Percentiles rank a stretch among this genome's conserved stretches.
Evolutionary conservation across 2,329 filamentous ascomycete genomes (phyloP).

Genomic region (Amylocarpus encephaloides): DNA sequence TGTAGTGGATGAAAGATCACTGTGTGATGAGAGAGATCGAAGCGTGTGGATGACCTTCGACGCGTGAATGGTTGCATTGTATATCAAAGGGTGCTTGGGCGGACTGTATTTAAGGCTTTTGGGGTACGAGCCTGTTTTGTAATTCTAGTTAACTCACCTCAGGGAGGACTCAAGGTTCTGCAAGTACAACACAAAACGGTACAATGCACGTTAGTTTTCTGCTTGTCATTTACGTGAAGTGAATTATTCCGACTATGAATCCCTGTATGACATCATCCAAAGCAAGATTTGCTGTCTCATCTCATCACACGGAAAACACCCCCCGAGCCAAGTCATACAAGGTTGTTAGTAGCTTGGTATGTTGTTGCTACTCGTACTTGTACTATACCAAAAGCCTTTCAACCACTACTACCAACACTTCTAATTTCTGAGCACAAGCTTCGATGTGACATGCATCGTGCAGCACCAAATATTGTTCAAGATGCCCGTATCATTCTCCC

Average conservation of each 20-base stretch:
- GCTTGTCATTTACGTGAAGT: neutral
- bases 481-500: conserved; percentile 21
- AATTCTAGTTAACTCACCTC: conserved; percentile 31
- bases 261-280: neutral
- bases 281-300: neutral
- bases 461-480: conserved; percentile 3
- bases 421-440: conserved; percentile 1
- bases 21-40: conserved; percentile 4
- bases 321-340: conserved; percentile 10
- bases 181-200: conserved; percentile 2
- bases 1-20: conserved; percentile 22
- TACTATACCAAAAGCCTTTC: neutral
- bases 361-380: neutral
- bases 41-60: conserved; percentile 4
- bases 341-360: conserved; percentile 1
- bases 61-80: conserved; percentile 22
- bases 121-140: conserved; percentile 26
- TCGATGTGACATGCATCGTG: conserved; percentile 5
- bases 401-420: neutral
- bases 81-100: conserved; percentile 21
- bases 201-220: neutral
- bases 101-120: conserved; percentile 19
- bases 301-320: neutral
- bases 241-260: neutral
- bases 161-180: conserved; percentile 16